phyloP scores from a whole-genome alignment of 352 stramenopile species.

The Globisporangium mamillatum region DNA sequence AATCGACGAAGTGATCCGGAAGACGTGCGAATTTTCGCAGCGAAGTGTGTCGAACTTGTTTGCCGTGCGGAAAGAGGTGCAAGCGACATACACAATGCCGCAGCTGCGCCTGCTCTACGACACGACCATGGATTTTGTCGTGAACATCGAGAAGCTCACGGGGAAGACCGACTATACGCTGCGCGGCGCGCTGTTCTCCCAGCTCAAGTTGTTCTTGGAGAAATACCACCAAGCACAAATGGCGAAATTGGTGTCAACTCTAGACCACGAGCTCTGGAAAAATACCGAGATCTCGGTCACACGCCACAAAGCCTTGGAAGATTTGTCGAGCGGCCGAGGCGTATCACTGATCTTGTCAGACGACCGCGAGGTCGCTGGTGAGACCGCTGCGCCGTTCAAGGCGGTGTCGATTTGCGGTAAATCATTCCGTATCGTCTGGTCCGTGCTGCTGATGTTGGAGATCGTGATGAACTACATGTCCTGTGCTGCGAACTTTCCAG shows the following conservation, averaged over 20 bases:
- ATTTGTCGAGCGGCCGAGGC: conserved; percentile 90
- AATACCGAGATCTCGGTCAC: conserved; percentile 91
- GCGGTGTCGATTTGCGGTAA: conserved; percentile 90
- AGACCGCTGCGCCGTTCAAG: conserved; percentile 69
- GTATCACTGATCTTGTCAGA: conserved; percentile 70
- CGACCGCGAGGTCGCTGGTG: conserved; percentile 59
- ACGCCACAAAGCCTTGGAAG: conserved; percentile 87
- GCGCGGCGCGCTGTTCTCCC: conserved; percentile 89
- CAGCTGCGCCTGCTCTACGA: conserved; percentile 95
- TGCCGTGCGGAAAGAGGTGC: conserved; percentile 84
- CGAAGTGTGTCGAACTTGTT: conserved; percentile 86
- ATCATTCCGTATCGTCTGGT: conserved; percentile 95
- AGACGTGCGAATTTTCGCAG: conserved; percentile 86
- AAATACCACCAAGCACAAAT: conserved; percentile 93
- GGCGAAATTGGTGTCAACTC: conserved; percentile 89
- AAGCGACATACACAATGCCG: conserved; percentile 87
- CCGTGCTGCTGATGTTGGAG: conserved; percentile 93
- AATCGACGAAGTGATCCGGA: conserved; percentile 82
- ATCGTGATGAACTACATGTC: conserved; percentile 96
- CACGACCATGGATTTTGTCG: conserved; percentile 90
- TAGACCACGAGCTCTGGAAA: conserved; percentile 95
- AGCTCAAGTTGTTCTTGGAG: conserved; percentile 95
- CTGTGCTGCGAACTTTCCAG: conserved; percentile 92
- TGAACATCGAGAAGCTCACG: conserved; percentile 90
- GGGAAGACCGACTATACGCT: conserved; percentile 92